Base-by-base conservation (phyloP, 257 asterid species). In the Cordia subcordata region DNA sequence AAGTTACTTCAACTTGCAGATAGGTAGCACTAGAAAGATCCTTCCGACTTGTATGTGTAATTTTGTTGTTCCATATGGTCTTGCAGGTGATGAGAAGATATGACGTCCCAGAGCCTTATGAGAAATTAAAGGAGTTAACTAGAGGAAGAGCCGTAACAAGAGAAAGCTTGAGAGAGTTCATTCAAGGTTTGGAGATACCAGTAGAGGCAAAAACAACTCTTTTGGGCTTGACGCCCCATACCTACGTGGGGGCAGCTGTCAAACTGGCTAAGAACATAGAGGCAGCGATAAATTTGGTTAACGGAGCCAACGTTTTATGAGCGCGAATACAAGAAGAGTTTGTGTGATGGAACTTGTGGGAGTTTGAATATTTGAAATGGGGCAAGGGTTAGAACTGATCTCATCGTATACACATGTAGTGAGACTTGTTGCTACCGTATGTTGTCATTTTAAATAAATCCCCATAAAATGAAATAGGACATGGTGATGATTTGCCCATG, bases 41-140 rank as follows among this genome's bases (percentile, higher is more conserved):
- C 3, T 42, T 42, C 15, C 10, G 47, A 1, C 15, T 42, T 42
- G 10, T 8, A 42, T 8, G 47, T 1, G 35, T 27, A 3, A 15
- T 35, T 13, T 11, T 18, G 15, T 33, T 2, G n/a, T 44, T 56
- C 8, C 15, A 8, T 23, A 22, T 44, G 49, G 56, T 66, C 10
- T 42, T 53, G 27, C 21, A 92, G 98, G 95, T 91, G 46, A 91
- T 91, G 98, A 82, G 98, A 60, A 81, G 92, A 69, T 91, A 81
- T 32, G 90, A 81, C 53, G 88, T 85, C 47, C 94, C 98, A 15
- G 96, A 88, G 74, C 95, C 98, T 35, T 85, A 91, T 32, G 98
- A 91, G 79, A 91, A 91, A 73, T 82, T 91, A 4, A 91, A 91
- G 85, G 95, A 81, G 78, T 85, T 88, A 45, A 91, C 98, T 1